A percentile compares a stretch with the other conserved stretches of the same genome.
Conservation (phyloP, 176 grass and related monocot species). For the Lolium multiflorum region DNA sequence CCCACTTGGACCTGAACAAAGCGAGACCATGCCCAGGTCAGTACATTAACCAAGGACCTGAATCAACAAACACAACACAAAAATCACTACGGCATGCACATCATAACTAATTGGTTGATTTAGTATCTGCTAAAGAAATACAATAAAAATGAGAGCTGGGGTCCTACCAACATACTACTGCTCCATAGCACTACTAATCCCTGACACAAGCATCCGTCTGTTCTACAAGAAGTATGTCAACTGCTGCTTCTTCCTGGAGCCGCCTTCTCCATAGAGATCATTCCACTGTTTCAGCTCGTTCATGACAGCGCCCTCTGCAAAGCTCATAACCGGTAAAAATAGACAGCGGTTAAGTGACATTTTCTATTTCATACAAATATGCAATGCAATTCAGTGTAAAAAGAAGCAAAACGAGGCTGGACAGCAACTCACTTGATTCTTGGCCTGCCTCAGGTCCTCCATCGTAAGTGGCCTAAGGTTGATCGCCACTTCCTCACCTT, state of each 20-base stretch:
- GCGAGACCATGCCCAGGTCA: too few relatives aligned
- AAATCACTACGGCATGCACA: too few relatives aligned
- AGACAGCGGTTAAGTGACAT: neutral
- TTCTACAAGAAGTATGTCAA: conserved; percentile 88
- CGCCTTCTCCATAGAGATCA: conserved; percentile 78
- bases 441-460: conserved; percentile 93
- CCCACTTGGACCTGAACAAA: too few relatives aligned
- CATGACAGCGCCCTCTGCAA: conserved; percentile 84
- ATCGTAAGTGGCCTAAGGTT: conserved; percentile 82
- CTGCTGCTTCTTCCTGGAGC: conserved; percentile 93
- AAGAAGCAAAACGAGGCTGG: too few relatives aligned
- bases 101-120: too few relatives aligned
- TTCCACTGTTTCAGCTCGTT: conserved; percentile 98
- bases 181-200: too few relatives aligned
- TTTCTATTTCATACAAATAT: neutral
- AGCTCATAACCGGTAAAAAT: conserved; percentile 76
- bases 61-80: too few relatives aligned
- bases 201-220: neutral
- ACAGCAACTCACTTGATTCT: conserved; percentile 78
- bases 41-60: too few relatives aligned
- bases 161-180: too few relatives aligned
- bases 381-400: neutral
- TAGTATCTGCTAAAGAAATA: too few relatives aligned
- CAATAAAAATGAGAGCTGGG: too few relatives aligned
- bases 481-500: conserved; percentile 39